These are phyloP conservation scores for Penicillium olsonii DNA, from an alignment of 2,329 filamentous ascomycete genomes.

Conservation along the genomic window DNA sequence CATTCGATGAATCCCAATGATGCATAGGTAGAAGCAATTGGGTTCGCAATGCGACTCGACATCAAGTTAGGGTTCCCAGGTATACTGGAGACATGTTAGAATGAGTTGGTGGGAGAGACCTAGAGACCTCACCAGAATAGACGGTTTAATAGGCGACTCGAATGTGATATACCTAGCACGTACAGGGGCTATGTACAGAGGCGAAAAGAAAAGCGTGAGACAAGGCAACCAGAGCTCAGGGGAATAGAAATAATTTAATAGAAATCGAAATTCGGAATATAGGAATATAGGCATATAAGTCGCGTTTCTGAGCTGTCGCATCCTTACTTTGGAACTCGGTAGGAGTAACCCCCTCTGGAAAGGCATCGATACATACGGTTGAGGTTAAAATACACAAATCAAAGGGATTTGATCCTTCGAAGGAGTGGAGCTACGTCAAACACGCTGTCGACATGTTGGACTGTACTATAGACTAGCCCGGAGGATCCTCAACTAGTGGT, in stretches of 20 bases:
- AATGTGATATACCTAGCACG: slow-evolving; percentile 12
- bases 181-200: slow-evolving; percentile 20
- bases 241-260: slow-evolving; percentile 21
- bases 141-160: slow-evolving; percentile 5
- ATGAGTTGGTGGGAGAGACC: no score
- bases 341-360: slow-evolving; percentile 19
- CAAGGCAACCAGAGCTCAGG: slow-evolving; percentile 18
- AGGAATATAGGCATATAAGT: no score
- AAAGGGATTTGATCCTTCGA: not conserved
- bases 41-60: slow-evolving; percentile 21
- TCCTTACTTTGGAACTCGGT: slow-evolving; percentile 19
- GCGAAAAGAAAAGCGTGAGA: slow-evolving; percentile 4
- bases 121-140: not conserved
- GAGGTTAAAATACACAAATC: slow-evolving; percentile 19
- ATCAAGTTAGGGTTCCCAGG: not conserved
- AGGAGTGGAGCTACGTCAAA: slow-evolving; percentile 1
- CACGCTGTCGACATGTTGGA: not conserved
- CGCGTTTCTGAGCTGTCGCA: slow-evolving; percentile 21
- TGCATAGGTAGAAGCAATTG: slow-evolving; percentile 31
- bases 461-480: no score
- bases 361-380: slow-evolving; percentile 13
- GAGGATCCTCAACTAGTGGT: no score
- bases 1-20: slow-evolving; percentile 27
- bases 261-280: slow-evolving; percentile 3
- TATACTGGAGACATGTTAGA: slow-evolving; percentile 8